A percentile compares a stretch with the other conserved stretches of the same genome.
phyloP scores from a whole-genome alignment of 2,329 filamentous ascomycete genomes.

The Dothideomycetes sp. region DNA sequence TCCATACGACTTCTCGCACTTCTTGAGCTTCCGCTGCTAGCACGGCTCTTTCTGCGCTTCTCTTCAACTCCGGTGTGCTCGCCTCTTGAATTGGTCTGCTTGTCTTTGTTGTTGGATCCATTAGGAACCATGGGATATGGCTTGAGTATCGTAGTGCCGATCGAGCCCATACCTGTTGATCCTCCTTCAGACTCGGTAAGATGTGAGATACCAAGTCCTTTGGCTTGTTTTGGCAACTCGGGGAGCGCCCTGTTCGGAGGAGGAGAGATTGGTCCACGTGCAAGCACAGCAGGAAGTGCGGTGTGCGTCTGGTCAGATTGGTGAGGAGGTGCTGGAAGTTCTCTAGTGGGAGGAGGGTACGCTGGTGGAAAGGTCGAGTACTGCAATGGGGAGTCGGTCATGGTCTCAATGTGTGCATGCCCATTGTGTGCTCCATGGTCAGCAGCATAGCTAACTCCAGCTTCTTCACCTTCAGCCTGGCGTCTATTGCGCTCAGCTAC shows the following conservation, averaged over 20 bases:
- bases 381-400: background rate
- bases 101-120: slow-evolving; percentile 14
- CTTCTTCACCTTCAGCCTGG: background rate
- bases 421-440: background rate
- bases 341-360: slow-evolving; percentile 4
- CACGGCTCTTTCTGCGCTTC: slow-evolving; percentile 4
- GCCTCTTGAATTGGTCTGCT: slow-evolving; percentile 14
- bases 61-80: slow-evolving; percentile 21
- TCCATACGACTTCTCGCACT: slow-evolving; percentile 13
- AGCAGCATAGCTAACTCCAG: background rate
- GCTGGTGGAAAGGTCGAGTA: background rate
- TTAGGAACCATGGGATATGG: no score
- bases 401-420: background rate
- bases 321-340: background rate
- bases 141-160: no score
- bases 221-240: no score
- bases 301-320: no score
- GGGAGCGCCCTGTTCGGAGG: no score
- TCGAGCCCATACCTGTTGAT: no score
- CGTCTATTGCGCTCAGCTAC: no score
- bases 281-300: no score
- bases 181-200: no score
- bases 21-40: slow-evolving; percentile 6
- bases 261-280: no score
- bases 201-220: no score